These are phyloP conservation scores for Trichophaea hybrida DNA, from an alignment of 2,329 filamentous ascomycete genomes.

Conservation along the genomic window DNA sequence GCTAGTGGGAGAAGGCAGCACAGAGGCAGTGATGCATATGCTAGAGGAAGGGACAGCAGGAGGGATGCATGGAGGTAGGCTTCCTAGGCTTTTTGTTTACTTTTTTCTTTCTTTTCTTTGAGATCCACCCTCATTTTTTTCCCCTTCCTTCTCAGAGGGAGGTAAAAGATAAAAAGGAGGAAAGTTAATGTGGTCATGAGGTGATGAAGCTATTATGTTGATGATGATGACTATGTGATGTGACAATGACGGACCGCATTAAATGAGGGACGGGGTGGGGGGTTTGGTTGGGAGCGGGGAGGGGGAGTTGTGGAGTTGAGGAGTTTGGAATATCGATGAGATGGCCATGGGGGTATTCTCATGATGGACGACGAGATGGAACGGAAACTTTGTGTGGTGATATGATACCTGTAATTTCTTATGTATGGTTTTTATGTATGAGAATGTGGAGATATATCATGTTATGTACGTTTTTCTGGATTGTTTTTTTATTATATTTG, in stretches of 20 bases:
- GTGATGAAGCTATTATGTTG: background rate
- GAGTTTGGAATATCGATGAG: too few relatives aligned
- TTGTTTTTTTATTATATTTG: too few relatives aligned
- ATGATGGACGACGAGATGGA: too few relatives aligned
- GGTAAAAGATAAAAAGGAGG: background rate
- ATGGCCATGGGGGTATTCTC: too few relatives aligned
- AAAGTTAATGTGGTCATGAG: background rate
- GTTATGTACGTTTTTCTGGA: too few relatives aligned
- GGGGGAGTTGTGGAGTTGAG: background rate
- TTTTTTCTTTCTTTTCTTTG: background rate
- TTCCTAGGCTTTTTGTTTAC: background rate
- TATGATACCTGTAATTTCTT: too few relatives aligned
- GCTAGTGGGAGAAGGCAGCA: background rate
- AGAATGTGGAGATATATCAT: too few relatives aligned
- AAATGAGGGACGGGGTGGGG: background rate
- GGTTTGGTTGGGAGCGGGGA: background rate
- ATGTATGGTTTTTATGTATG: too few relatives aligned
- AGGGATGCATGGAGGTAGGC: background rate
- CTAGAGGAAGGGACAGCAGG: background rate
- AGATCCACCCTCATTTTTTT: background rate
- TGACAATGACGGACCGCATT: background rate
- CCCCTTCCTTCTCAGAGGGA: background rate
- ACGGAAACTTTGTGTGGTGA: too few relatives aligned
- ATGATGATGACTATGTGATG: constrained; percentile 2
- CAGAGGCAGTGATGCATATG: background rate